These are phyloP conservation scores for Oehlia diaphana DNA, from an alignment of 192 early-diverging fungal genomes.

Conservation along the genomic window DNA sequence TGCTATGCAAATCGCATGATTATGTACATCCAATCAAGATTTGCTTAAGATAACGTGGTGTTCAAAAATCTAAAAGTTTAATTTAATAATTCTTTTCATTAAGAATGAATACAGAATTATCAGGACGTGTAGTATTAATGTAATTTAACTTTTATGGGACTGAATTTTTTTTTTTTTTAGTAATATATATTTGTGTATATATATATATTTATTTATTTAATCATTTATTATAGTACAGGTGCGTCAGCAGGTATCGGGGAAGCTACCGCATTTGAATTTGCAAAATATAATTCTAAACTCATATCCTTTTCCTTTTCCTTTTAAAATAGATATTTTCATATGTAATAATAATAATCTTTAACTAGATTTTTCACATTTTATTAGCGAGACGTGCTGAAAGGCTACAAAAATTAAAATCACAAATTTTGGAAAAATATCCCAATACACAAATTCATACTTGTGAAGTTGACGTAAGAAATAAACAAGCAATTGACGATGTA, in stretches of 20 bases:
- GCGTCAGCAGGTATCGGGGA: slow-evolving; percentile 65
- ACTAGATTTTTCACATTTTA: slow-evolving; percentile 39
- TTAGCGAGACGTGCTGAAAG: slow-evolving; percentile 62
- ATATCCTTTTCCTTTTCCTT: slow-evolving; percentile 31
- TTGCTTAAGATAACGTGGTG: no score
- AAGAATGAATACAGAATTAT: background rate
- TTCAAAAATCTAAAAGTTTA: no score
- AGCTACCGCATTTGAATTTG: slow-evolving; percentile 63
- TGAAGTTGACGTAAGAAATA: slow-evolving; percentile 65
- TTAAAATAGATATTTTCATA: background rate
- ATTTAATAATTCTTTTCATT: no score
- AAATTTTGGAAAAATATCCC: slow-evolving; percentile 46
- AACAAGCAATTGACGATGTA: slow-evolving; percentile 44
- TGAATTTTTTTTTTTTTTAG: no score
- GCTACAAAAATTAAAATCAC: slow-evolving; percentile 51
- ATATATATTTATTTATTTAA: no score
- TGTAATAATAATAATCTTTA: background rate
- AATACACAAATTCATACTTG: slow-evolving; percentile 49
- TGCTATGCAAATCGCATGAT: no score
- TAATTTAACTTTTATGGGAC: background rate
- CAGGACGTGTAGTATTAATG: background rate
- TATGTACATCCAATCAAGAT: no score
- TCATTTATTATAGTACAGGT: slow-evolving; percentile 43
- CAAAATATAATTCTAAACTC: slow-evolving; percentile 51
- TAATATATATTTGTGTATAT: no score